Evolutionary conservation across 371 early-diverging fungal genomes (phyloP).

Genomic region (Cokeromyces recurvatus): DNA sequence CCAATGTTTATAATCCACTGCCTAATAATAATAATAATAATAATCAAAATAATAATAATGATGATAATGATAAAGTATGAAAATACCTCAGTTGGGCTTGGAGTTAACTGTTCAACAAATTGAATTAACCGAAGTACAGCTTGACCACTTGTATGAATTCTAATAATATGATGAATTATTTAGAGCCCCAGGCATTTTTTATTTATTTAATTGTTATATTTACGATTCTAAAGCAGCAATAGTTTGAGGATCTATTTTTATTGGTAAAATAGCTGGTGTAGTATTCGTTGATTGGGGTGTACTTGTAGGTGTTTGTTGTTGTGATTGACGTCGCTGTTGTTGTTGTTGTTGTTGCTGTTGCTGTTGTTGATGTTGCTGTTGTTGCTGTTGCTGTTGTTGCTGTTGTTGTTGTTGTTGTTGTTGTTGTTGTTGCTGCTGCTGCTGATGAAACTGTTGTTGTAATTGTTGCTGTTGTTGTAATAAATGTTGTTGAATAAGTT

Average conservation of each 20-base stretch:
- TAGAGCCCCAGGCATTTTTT: no score
- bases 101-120: conserved; percentile 38
- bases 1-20: conserved; percentile 30
- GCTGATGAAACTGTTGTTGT: conserved; percentile 10
- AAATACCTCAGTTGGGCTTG: conserved; percentile 25
- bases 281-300: no score
- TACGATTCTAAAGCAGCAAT: no score
- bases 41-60: no score
- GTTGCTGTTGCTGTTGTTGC: conserved; percentile 8
- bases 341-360: conserved; percentile 7
- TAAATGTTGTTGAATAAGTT: background rate
- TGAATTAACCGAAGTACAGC: conserved; percentile 41
- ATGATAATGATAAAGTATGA: no score
- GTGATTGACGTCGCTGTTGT: conserved; percentile 4
- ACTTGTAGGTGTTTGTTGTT: conserved; percentile 1
- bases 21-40: conserved; percentile 5
- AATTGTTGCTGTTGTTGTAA: conserved; percentile 6
- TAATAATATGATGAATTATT: no score
- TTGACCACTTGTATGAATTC: conserved; percentile 24
- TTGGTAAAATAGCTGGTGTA: no score
- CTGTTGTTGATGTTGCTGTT: conserved; percentile 14
- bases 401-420: conserved; percentile 10
- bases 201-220: no score
- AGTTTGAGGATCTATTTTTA: no score
- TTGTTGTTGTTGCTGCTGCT: conserved; percentile 11